phyloP scores from a whole-genome alignment of 148 eudicot species.

The Tetragonia tetragonoides region DNA sequence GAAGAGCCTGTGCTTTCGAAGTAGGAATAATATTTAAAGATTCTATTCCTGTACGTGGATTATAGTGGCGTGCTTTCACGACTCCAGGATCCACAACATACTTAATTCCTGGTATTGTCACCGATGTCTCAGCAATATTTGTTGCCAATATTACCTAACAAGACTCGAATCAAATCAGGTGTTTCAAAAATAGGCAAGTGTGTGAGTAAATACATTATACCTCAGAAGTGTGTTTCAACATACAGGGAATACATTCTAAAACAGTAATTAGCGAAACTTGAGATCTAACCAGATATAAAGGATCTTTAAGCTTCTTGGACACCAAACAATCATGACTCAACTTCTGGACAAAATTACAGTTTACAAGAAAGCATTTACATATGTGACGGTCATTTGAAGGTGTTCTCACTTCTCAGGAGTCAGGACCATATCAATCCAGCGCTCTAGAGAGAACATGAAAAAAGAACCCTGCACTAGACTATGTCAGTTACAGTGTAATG shows the following conservation, averaged over 20 bases:
- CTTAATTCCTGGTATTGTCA: constrained; percentile 96
- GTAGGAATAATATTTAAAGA: constrained; percentile 72
- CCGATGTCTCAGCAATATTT: constrained; percentile 97
- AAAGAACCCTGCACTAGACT: not conserved
- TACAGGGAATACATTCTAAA: not conserved
- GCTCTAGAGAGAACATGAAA: not conserved
- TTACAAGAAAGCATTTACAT: not conserved
- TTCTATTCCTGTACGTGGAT: constrained; percentile 74
- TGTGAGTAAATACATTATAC: too few species aligned
- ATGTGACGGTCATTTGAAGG: not conserved
- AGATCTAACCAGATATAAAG: not conserved
- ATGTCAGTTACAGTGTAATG: not conserved
- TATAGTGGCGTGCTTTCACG: constrained; percentile 82
- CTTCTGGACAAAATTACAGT: not conserved
- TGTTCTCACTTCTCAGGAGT: too few species aligned
- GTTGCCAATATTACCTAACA: constrained; percentile 88
- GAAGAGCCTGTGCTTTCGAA: constrained; percentile 96
- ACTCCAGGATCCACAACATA: constrained; percentile 96
- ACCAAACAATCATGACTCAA: not conserved
- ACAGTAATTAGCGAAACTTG: not conserved
- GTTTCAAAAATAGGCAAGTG: not conserved
- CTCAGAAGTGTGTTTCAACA: not conserved
- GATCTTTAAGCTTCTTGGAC: not conserved
- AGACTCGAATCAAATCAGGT: not conserved
- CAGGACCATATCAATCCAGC: not conserved